These are phyloP conservation scores for Cladophialophora yegresii DNA, from an alignment of 2,329 filamentous ascomycete genomes.

Conservation along the genomic window DNA sequence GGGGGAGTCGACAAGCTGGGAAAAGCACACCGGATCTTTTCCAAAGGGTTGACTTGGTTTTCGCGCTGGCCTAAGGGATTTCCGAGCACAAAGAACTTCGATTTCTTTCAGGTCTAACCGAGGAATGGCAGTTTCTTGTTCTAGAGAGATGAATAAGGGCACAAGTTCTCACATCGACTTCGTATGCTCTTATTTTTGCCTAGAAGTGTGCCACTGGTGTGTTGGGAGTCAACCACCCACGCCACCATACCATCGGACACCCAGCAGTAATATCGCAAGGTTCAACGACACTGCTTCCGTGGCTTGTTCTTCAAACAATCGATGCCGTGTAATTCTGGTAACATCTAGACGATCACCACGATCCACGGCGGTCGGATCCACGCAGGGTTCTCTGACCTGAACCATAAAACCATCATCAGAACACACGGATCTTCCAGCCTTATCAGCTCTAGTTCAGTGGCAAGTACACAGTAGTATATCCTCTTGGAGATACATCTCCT, in stretches of 20 bases:
- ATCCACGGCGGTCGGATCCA: background rate
- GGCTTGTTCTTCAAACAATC: background rate
- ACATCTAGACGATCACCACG: background rate
- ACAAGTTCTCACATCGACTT: no score
- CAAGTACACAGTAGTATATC: background rate
- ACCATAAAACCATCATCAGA: background rate
- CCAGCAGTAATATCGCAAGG: background rate
- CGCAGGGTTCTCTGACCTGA: background rate
- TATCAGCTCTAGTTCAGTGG: background rate
- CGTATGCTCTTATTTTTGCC: background rate
- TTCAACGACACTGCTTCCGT: background rate
- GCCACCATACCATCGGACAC: background rate
- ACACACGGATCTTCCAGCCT: background rate
- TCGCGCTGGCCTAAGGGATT: background rate
- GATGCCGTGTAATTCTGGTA: background rate
- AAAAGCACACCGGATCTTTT: background rate
- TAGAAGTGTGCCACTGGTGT: background rate
- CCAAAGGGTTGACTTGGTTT: background rate
- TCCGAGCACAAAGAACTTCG: background rate
- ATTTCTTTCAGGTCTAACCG: background rate
- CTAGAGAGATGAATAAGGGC: background rate
- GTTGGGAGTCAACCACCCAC: background rate
- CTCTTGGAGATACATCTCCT: background rate
- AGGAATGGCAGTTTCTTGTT: background rate
- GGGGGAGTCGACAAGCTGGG: no score